phyloP scores from a whole-genome alignment of 805 yeast species.

The Saturnispora gosingensis region DNA sequence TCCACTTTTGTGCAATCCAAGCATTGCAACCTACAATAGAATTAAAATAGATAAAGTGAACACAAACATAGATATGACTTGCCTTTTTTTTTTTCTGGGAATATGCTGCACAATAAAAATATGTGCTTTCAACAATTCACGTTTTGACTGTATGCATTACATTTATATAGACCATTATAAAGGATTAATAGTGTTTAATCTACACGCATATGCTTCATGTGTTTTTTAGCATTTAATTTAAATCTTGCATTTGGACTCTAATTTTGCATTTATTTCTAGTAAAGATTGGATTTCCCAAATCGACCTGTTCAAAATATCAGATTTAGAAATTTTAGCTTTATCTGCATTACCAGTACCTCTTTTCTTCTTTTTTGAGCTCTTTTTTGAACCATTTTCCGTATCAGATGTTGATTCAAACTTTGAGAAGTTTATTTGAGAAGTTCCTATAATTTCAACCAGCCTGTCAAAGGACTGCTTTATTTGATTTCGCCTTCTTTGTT shows the following conservation, averaged over 20 bases:
- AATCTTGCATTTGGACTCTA: neutral
- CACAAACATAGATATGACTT: neutral
- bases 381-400: conserved; percentile 3
- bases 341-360: conserved; percentile 7
- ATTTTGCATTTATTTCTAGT: conserved; percentile 11
- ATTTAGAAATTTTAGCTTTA: conserved; percentile 19
- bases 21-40: neutral
- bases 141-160: neutral
- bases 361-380: conserved; percentile 4
- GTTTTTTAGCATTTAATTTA: neutral
- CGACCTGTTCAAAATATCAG: conserved; percentile 20
- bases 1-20: neutral
- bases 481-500: conserved; percentile 30
- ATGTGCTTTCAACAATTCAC: neutral
- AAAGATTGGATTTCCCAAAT: conserved; percentile 24
- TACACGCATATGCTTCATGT: neutral
- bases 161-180: neutral
- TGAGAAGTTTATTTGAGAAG: conserved; percentile 9
- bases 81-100: neutral
- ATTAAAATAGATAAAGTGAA: too few relatives aligned
- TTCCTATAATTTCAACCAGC: conserved; percentile 20
- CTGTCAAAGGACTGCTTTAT: conserved; percentile 31
- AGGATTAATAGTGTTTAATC: neutral
- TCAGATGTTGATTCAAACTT: neutral
- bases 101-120: neutral